Percentiles rank a stretch among this genome's conserved stretches.
Evolutionary conservation across 306 rosid species (phyloP).

Genomic region (Trichosanthes truncata): DNA sequence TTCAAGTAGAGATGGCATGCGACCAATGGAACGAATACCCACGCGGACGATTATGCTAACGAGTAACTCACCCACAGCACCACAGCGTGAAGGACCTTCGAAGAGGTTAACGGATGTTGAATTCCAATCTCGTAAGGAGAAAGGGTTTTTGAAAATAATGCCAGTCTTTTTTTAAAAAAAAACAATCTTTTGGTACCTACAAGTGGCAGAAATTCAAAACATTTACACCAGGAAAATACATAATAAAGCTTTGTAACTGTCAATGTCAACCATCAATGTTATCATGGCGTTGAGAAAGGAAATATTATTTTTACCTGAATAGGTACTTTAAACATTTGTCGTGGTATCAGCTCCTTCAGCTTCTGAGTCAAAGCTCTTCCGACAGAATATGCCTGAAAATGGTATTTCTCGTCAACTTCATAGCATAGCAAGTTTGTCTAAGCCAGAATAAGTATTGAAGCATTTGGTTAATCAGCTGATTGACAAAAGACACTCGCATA

Average conservation of each 20-base stretch:
- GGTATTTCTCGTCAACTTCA: conserved; percentile 14
- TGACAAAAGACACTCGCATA: not conserved
- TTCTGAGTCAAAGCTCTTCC: conserved; percentile 91
- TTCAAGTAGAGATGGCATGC: too few relatives aligned
- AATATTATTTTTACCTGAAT: conserved; percentile 50
- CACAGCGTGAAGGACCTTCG: too few relatives aligned
- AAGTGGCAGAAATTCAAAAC: not conserved
- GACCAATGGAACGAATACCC: too few relatives aligned
- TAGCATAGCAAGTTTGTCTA: not conserved
- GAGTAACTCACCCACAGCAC: too few relatives aligned
- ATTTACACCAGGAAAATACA: not conserved
- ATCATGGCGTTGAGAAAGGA: not conserved
- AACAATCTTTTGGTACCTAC: not conserved
- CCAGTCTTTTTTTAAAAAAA: too few relatives aligned
- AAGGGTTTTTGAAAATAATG: too few relatives aligned
- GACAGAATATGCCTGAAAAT: conserved; percentile 71
- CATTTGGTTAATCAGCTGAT: not conserved
- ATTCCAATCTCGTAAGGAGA: too few relatives aligned
- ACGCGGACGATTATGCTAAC: too few relatives aligned
- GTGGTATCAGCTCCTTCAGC: conserved; percentile 93
- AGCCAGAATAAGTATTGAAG: not conserved
- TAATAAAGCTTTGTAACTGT: not conserved
- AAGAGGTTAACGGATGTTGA: too few relatives aligned
- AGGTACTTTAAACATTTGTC: conserved; percentile 95
- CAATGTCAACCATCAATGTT: not conserved